Percentiles rank a stretch among this genome's conserved stretches.
phyloP scores from a whole-genome alignment of 2,329 filamentous ascomycete genomes.

The Aureobasidium mangrovei region DNA sequence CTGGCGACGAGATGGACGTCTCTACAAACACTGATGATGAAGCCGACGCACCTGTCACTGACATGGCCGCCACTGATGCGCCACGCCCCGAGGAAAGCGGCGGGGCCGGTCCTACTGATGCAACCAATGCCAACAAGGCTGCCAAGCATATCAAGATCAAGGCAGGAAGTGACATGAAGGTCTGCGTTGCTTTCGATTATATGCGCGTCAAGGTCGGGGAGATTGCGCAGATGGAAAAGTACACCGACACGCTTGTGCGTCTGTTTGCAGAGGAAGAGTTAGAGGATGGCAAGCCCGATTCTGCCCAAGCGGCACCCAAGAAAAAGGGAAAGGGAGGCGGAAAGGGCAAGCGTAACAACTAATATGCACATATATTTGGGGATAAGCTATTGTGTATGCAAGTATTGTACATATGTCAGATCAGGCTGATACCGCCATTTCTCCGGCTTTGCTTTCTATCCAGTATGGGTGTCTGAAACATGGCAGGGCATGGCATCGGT shows the following conservation, averaged over 20 bases:
- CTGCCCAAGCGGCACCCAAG: background rate
- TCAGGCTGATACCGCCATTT: background rate
- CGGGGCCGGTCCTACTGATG: background rate
- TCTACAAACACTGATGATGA: conserved; percentile 11
- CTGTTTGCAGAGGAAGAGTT: conserved; percentile 43
- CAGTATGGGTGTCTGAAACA: too few species aligned
- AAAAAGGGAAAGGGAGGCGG: background rate
- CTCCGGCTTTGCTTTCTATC: too few species aligned
- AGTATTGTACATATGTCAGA: background rate
- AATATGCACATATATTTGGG: background rate
- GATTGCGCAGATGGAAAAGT: conserved; percentile 57
- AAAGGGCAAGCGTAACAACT: conserved; percentile 11
- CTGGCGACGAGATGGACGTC: conserved; percentile 19
- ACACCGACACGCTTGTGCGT: conserved; percentile 50
- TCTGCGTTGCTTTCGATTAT: conserved; percentile 69
- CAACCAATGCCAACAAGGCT: conserved; percentile 20
- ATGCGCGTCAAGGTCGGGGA: conserved; percentile 66
- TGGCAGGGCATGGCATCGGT: too few species aligned
- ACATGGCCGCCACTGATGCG: conserved; percentile 6
- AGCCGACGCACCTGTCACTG: conserved; percentile 9
- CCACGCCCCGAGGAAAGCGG: background rate
- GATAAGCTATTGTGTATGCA: background rate
- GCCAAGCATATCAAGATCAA: conserved; percentile 23
- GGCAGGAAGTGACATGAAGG: conserved; percentile 48
- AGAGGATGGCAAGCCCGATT: conserved; percentile 18